These are phyloP conservation scores for Zasmidium cellare DNA, from an alignment of 2,329 filamentous ascomycete genomes.

Conservation along the genomic window DNA sequence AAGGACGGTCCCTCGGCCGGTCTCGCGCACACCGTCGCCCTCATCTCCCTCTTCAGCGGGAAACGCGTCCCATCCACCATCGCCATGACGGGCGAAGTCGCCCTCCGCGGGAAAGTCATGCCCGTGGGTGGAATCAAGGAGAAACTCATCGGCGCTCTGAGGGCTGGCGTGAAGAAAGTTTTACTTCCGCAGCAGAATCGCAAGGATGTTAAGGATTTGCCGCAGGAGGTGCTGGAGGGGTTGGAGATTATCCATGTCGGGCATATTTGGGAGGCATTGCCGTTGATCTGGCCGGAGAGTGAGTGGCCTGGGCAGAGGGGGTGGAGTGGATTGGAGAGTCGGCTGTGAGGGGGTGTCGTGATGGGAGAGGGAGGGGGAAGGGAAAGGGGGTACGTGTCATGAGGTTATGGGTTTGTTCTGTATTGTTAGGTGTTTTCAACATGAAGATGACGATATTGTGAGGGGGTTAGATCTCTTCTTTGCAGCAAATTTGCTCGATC, in stretches of 20 bases:
- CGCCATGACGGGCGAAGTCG: constrained; percentile 86
- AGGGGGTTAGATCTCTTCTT: no score
- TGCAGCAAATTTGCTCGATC: no score
- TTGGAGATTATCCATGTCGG: constrained; percentile 86
- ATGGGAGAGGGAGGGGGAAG: background rate
- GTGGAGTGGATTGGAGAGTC: constrained; percentile 70
- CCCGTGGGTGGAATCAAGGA: constrained; percentile 98
- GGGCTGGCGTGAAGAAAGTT: constrained; percentile 93
- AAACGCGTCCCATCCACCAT: constrained; percentile 86
- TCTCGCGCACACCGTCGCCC: constrained; percentile 87
- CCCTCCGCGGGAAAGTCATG: constrained; percentile 83
- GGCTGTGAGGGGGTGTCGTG: constrained; percentile 54
- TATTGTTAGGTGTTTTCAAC: no score
- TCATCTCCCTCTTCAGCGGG: constrained; percentile 85
- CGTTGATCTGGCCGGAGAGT: constrained; percentile 85
- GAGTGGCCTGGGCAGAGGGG: constrained; percentile 77
- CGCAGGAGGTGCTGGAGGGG: constrained; percentile 82
- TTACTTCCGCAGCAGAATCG: constrained; percentile 83
- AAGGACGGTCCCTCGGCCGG: constrained; percentile 87
- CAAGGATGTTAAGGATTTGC: constrained; percentile 90
- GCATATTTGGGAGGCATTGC: constrained; percentile 92
- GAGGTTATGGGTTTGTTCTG: no score
- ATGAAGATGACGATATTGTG: no score
- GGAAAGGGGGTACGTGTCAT: no score
- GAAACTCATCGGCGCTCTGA: constrained; percentile 91